Conservation (phyloP, 805 yeast species). For the Tetrapisispora iriomotensis region DNA sequence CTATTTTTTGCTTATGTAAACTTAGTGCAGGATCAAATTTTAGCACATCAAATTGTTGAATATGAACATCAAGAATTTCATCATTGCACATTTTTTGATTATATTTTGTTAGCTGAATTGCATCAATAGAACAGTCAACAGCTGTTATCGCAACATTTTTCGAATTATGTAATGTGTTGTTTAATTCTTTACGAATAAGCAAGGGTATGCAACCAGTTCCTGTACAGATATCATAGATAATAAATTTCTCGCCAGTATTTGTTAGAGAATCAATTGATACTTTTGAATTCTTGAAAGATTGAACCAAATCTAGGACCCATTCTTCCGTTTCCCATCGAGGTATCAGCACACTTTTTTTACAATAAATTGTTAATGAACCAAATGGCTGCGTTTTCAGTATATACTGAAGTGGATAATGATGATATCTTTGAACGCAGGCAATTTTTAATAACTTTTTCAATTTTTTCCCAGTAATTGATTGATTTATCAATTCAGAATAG, state of each 20-base stretch:
- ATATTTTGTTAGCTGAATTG: slow-evolving; percentile 40
- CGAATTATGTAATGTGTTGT: background rate
- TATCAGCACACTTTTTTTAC: slow-evolving; percentile 60
- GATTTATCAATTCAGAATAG: slow-evolving; percentile 8
- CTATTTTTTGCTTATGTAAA: too few species aligned
- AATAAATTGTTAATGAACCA: slow-evolving; percentile 52
- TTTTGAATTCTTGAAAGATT: background rate
- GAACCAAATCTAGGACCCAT: slow-evolving; percentile 49
- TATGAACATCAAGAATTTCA: background rate
- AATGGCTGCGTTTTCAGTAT: slow-evolving; percentile 82
- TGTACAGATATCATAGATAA: slow-evolving; percentile 63
- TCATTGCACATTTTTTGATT: slow-evolving; percentile 26
- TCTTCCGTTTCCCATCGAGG: slow-evolving; percentile 97
- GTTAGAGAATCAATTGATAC: background rate
- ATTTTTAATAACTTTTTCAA: background rate
- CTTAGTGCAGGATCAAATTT: too few species aligned
- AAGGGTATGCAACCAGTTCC: slow-evolving; percentile 86
- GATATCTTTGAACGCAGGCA: slow-evolving; percentile 48
- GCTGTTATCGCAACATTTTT: slow-evolving; percentile 25
- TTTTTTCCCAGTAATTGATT: background rate
- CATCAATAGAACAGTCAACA: slow-evolving; percentile 47
- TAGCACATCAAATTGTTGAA: background rate
- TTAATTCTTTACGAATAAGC: slow-evolving; percentile 31
- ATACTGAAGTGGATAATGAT: slow-evolving; percentile 69
- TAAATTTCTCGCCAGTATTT: slow-evolving; percentile 7